These are phyloP conservation scores for Elymus sibiricus DNA, from an alignment of 176 grass and related monocot genomes.

Conservation along the genomic window DNA sequence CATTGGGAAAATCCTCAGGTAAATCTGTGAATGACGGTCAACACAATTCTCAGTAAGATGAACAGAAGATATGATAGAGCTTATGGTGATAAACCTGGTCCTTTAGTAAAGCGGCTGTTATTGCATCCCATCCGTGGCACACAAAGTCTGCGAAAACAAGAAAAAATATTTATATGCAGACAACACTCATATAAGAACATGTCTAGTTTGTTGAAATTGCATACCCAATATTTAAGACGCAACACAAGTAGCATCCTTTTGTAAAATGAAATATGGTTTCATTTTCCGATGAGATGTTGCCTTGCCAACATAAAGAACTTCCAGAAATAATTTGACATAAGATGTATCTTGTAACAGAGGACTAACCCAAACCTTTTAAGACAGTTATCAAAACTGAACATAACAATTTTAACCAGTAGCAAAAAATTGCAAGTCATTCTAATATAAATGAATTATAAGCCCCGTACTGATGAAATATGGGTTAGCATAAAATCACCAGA, in stretches of 20 bases:
- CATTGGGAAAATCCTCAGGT: neutral
- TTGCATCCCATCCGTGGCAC: neutral
- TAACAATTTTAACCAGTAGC: too few relatives aligned
- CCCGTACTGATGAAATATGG: too few relatives aligned
- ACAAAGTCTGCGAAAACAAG: neutral
- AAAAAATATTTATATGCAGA: neutral
- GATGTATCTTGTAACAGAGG: too few relatives aligned
- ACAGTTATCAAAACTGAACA: too few relatives aligned
- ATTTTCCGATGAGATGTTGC: neutral
- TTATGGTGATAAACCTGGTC: neutral
- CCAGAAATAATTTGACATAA: neutral
- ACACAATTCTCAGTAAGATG: neutral
- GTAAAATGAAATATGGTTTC: neutral
- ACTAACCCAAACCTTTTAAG: too few relatives aligned
- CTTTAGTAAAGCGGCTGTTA: neutral
- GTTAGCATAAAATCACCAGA: too few relatives aligned
- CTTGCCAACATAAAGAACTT: too few relatives aligned
- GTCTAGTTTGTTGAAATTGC: neutral
- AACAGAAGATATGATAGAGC: neutral
- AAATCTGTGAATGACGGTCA: neutral
- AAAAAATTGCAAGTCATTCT: too few relatives aligned
- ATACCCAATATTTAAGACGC: neutral
- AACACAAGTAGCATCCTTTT: neutral
- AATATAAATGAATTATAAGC: too few relatives aligned
- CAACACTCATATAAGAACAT: neutral